Percentiles rank a stretch among this genome's conserved stretches.
Conservation (phyloP, 495 filamentous ascomycete genomes). For the Penicillium crystallinum region DNA sequence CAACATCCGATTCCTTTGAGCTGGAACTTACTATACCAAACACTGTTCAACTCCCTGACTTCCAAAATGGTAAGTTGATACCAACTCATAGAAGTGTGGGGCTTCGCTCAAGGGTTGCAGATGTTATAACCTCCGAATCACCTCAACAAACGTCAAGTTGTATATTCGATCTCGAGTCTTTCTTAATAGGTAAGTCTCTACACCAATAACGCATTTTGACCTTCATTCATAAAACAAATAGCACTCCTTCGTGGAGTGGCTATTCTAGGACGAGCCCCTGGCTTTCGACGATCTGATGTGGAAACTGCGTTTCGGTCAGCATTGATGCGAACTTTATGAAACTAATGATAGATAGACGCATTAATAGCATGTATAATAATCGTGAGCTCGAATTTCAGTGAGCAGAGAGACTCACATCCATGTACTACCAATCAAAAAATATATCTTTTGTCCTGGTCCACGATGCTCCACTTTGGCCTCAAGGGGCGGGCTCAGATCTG, state of each 20-base stretch:
- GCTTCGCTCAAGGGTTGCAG: background rate
- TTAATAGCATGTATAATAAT: background rate
- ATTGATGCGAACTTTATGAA: background rate
- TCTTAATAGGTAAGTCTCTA: background rate
- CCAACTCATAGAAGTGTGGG: background rate
- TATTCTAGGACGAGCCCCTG: background rate
- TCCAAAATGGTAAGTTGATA: background rate
- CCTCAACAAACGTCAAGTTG: background rate
- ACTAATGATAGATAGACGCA: too few relatives aligned
- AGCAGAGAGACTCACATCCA: background rate
- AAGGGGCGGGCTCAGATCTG: background rate
- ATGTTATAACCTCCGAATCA: background rate
- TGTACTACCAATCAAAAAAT: background rate
- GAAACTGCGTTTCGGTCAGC: background rate
- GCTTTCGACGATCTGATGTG: background rate
- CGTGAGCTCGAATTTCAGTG: background rate
- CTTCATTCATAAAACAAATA: background rate
- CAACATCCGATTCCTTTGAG: background rate
- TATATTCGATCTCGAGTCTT: background rate
- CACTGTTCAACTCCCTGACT: background rate
- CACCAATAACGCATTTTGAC: background rate
- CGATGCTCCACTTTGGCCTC: background rate
- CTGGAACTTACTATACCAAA: background rate
- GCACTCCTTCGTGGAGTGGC: background rate
- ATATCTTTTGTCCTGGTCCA: background rate